Evolutionary conservation across 2,329 filamentous ascomycete species (phyloP).

Genomic region (Fusarium lateritium): DNA sequence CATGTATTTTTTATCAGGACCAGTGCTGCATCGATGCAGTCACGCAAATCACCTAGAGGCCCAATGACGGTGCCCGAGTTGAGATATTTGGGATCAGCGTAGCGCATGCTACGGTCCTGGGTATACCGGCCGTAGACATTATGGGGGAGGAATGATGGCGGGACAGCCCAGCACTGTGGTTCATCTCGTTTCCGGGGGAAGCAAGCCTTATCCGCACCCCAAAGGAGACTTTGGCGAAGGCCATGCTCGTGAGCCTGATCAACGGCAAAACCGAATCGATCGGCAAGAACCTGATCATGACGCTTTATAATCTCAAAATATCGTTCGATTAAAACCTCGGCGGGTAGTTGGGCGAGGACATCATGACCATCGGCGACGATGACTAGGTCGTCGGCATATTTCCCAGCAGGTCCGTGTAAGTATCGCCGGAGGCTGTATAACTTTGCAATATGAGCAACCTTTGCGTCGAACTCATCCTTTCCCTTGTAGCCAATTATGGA

Average conservation of each 20-base stretch:
- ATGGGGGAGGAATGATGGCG: slow-evolving; percentile 52
- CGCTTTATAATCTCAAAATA: slow-evolving; percentile 69
- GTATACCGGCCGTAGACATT: slow-evolving; percentile 57
- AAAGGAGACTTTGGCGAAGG: slow-evolving; percentile 58
- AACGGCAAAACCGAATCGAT: slow-evolving; percentile 61
- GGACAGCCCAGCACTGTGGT: slow-evolving; percentile 59
- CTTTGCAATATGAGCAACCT: neutral
- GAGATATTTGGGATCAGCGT: slow-evolving; percentile 57
- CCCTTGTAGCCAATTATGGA: neutral
- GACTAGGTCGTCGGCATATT: slow-evolving; percentile 67
- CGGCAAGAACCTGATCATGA: slow-evolving; percentile 65
- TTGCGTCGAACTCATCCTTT: neutral
- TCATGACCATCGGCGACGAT: slow-evolving; percentile 75
- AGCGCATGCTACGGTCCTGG: slow-evolving; percentile 52
- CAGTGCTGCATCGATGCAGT: slow-evolving; percentile 48
- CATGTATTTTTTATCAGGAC: slow-evolving; percentile 54
- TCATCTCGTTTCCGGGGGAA: slow-evolving; percentile 54
- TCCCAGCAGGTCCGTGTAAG: neutral
- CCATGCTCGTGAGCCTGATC: slow-evolving; percentile 49
- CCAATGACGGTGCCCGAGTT: slow-evolving; percentile 64
- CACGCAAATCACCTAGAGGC: slow-evolving; percentile 52
- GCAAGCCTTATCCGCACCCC: slow-evolving; percentile 58
- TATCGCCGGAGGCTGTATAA: neutral
- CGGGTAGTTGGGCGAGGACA: slow-evolving; percentile 74
- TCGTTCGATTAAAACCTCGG: slow-evolving; percentile 72